Percentiles rank a stretch among this genome's conserved stretches.
phyloP scores from a whole-genome alignment of 1,284 basidiomycete species.

The Microbotryum saponariae region DNA sequence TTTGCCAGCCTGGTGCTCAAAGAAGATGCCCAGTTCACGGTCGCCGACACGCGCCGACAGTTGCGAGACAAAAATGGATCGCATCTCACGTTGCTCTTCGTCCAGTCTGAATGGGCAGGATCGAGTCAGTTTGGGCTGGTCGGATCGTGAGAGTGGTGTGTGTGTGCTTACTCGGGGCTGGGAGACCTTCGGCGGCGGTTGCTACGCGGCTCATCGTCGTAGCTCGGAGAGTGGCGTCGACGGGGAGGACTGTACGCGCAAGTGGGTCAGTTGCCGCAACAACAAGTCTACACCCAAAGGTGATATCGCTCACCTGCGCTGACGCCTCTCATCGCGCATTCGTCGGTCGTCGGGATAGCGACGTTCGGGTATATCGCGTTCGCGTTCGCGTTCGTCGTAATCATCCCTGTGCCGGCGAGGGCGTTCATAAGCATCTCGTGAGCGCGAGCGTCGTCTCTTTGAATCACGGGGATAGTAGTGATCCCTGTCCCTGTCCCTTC shows the following conservation, averaged over 20 bases:
- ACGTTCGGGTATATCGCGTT: not conserved
- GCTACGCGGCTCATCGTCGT: slow-evolving; percentile 16
- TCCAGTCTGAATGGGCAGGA: slow-evolving; percentile 3
- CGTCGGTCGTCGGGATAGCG: slow-evolving; percentile 2
- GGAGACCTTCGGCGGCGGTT: slow-evolving; percentile 6
- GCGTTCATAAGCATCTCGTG: slow-evolving; percentile 1
- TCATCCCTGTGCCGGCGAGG: not conserved
- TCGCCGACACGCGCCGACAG: slow-evolving; percentile 90
- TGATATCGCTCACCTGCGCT: slow-evolving; percentile 8
- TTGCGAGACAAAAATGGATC: slow-evolving; percentile 97
- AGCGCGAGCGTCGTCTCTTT: slow-evolving; percentile 8
- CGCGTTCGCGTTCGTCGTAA: slow-evolving; percentile 1
- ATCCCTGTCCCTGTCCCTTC: slow-evolving; percentile 2
- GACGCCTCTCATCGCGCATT: not conserved
- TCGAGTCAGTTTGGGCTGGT: not conserved
- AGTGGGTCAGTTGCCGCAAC: not conserved
- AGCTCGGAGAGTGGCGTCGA: slow-evolving; percentile 22
- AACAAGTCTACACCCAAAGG: not conserved
- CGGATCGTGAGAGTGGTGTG: too few species aligned
- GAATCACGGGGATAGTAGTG: slow-evolving; percentile 1
- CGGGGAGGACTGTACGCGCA: slow-evolving; percentile 2
- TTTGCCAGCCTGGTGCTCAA: slow-evolving; percentile 75
- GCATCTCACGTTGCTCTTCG: slow-evolving; percentile 41
- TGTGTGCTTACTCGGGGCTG: slow-evolving; percentile 19
- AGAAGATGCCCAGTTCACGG: slow-evolving; percentile 94